Percentiles rank a stretch among this genome's conserved stretches.
Conservation (phyloP, 73 alveolate species). For the Tetrahymena borealis region DNA sequence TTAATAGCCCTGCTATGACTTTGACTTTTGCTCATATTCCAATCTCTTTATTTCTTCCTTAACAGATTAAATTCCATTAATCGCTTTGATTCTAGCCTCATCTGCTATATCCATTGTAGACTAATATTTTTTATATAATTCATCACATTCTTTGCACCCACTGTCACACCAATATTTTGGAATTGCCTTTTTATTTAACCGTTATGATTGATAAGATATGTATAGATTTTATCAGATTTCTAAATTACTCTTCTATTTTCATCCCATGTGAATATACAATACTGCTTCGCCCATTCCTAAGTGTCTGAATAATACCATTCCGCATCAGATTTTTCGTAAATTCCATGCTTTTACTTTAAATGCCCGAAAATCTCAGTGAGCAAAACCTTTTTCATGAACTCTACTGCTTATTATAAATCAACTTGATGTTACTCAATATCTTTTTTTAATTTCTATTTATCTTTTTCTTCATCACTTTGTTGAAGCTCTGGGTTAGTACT, state of each 20-base stretch:
- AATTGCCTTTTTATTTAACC: background rate
- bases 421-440: background rate
- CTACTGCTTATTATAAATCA: background rate
- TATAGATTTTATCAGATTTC: no score
- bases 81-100: background rate
- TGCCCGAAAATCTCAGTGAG: background rate
- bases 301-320: background rate
- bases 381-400: background rate
- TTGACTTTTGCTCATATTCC: background rate
- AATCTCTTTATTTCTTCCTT: background rate
- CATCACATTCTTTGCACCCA: background rate
- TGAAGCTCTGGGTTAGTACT: background rate
- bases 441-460: background rate
- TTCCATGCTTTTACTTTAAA: background rate
- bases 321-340: background rate
- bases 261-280: background rate
- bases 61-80: background rate
- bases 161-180: background rate
- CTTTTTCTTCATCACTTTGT: background rate
- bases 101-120: background rate
- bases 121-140: background rate
- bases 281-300: background rate
- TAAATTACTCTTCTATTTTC: background rate
- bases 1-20: no score
- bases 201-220: no score